Percentiles rank a stretch among this genome's conserved stretches.
These are phyloP conservation scores for Bipolaris cookei DNA, from an alignment of 2,329 filamentous ascomycete species.

Conservation along the genomic window DNA sequence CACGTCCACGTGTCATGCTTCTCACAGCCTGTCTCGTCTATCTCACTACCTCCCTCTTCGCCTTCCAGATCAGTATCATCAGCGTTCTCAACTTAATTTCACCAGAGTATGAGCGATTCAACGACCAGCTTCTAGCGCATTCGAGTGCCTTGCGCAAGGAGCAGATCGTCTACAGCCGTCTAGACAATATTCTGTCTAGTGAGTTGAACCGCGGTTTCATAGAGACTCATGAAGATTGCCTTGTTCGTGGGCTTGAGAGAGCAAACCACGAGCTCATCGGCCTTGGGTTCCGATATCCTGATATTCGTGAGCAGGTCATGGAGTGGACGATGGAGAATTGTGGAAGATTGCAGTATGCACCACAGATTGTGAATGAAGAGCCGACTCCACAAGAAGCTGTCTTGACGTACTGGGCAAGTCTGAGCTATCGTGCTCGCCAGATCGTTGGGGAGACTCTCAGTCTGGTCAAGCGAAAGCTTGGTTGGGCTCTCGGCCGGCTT, in stretches of 20 bases:
- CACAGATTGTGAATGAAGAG: slow-evolving; percentile 13
- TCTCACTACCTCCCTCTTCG: slow-evolving; percentile 13
- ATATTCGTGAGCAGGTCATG: slow-evolving; percentile 26
- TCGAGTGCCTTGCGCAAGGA: slow-evolving; percentile 5
- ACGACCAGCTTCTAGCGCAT: slow-evolving; percentile 7
- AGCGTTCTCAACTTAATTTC: slow-evolving; percentile 5
- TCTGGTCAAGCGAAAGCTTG: slow-evolving; percentile 1
- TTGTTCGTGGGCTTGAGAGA: slow-evolving; percentile 27
- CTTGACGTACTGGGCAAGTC: slow-evolving; percentile 6
- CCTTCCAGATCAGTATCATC: slow-evolving; percentile 11
- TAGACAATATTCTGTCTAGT: slow-evolving; percentile 15
- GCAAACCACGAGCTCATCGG: slow-evolving; percentile 20
- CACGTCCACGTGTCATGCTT: slow-evolving; percentile 9
- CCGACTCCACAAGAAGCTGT: slow-evolving; percentile 9
- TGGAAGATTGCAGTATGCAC: slow-evolving; percentile 26
- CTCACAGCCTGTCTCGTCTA: slow-evolving; percentile 15
- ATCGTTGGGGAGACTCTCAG: not conserved
- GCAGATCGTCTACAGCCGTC: slow-evolving; percentile 8
- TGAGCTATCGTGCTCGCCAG: slow-evolving; percentile 2
- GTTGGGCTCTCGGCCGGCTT: not conserved
- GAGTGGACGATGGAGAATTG: slow-evolving; percentile 35
- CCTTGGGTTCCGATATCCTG: slow-evolving; percentile 19
- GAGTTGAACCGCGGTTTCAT: slow-evolving; percentile 18
- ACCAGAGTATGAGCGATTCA: slow-evolving; percentile 11
- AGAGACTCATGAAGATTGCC: slow-evolving; percentile 36